These are phyloP conservation scores for Carex cristatella DNA, from an alignment of 176 grass and related monocot genomes.

Conservation along the genomic window DNA sequence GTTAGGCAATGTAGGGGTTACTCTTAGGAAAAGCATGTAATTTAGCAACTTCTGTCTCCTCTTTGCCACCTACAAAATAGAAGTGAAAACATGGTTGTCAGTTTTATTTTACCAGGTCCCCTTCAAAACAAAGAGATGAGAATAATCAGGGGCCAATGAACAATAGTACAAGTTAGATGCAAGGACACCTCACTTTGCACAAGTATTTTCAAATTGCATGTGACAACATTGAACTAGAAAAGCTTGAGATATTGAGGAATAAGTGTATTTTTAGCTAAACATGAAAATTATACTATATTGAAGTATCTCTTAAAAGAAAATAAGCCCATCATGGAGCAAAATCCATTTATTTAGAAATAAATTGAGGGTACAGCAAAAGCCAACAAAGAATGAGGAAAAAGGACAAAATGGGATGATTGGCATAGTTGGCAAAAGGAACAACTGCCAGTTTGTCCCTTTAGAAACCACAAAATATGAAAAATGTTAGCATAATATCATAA, in stretches of 20 bases:
- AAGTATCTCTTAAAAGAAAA: not conserved
- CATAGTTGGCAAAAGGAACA: not conserved
- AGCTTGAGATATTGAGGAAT: not conserved
- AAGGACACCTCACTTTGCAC: not conserved
- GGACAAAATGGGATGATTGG: not conserved
- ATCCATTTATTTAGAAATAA: not conserved
- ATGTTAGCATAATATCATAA: not conserved
- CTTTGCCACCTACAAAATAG: slow-evolving; percentile 64
- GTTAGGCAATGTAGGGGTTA: slow-evolving; percentile 94
- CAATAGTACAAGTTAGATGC: slow-evolving; percentile 1
- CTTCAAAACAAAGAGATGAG: not conserved
- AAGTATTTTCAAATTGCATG: not conserved
- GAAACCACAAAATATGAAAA: not conserved
- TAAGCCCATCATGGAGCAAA: not conserved
- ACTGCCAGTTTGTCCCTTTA: not conserved
- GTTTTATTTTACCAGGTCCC: not conserved
- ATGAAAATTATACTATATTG: not conserved
- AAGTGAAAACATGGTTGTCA: slow-evolving; percentile 14
- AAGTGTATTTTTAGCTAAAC: not conserved
- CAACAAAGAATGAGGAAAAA: not conserved
- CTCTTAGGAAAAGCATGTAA: slow-evolving; percentile 96
- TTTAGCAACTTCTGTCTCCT: slow-evolving; percentile 95
- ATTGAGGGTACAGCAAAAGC: not conserved
- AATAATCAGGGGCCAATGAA: not conserved
- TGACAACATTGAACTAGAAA: not conserved